Evolutionary conservation across 495 filamentous ascomycete species (phyloP).

Genomic region (Hypoxylon fragiforme): DNA sequence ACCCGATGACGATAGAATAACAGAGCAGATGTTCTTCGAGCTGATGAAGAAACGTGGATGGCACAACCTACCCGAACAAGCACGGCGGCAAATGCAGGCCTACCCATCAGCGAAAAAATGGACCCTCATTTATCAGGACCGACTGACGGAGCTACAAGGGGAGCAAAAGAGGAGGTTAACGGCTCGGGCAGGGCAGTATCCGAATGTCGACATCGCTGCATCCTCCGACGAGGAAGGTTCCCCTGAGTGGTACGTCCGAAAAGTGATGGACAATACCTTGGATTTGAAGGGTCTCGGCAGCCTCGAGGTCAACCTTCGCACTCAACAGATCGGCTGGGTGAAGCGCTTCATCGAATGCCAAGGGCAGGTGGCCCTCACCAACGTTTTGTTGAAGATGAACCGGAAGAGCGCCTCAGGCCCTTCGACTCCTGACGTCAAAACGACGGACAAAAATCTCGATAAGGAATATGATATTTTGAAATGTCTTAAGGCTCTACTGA

Average conservation of each 20-base stretch:
- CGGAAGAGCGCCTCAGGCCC: constrained; percentile 77
- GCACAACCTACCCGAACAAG: constrained; percentile 96
- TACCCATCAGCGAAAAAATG: constrained; percentile 95
- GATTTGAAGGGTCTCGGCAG: constrained; percentile 88
- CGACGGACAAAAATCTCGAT: constrained; percentile 82
- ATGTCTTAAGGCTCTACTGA: constrained; percentile 95
- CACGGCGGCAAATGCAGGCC: constrained; percentile 89
- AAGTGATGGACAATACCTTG: constrained; percentile 94
- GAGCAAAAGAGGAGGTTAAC: constrained; percentile 85
- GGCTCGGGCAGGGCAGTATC: constrained; percentile 66
- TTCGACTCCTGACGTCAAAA: constrained; percentile 63
- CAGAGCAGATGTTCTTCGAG: constrained; percentile 90
- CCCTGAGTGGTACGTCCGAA: constrained; percentile 97
- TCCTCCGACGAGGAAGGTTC: constrained; percentile 91
- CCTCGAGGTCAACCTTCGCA: constrained; percentile 89
- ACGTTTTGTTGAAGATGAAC: constrained; percentile 90
- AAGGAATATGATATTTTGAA: constrained; percentile 97
- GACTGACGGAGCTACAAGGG: constrained; percentile 87
- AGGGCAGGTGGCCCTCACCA: constrained; percentile 94
- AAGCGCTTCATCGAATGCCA: constrained; percentile 96
- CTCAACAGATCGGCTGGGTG: constrained; percentile 98
- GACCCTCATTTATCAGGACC: constrained; percentile 95
- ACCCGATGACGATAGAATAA: constrained; percentile 79
- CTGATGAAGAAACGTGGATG: constrained; percentile 97
- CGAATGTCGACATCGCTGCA: constrained; percentile 60